Conservation (phyloP, 345 rosid genomes). For the Psidium guajava region DNA sequence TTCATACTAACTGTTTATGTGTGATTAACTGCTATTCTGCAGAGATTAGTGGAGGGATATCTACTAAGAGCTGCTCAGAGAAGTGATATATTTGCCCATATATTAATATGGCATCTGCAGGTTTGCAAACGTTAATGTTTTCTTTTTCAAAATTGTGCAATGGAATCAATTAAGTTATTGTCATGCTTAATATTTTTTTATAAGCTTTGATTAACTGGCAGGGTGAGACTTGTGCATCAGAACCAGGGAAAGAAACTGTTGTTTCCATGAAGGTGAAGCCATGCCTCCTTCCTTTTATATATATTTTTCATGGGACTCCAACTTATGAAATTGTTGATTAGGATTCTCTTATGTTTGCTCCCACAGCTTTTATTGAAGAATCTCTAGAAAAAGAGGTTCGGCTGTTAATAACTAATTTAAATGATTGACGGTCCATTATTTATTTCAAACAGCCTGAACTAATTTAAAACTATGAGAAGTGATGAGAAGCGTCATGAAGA, state of each 20-base stretch:
- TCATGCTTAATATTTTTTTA: not conserved
- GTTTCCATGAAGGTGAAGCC: slow-evolving; percentile 6
- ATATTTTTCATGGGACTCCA: not conserved
- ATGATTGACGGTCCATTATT: not conserved
- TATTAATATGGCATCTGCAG: slow-evolving; percentile 97
- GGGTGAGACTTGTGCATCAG: slow-evolving; percentile 72
- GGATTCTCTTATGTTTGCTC: not conserved
- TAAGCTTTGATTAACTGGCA: slow-evolving; percentile 11
- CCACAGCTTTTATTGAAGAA: not conserved
- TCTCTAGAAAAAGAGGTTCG: not conserved
- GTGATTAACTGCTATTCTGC: slow-evolving; percentile 15
- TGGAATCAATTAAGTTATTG: not conserved
- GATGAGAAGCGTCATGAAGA: not conserved
- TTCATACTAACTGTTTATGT: not conserved
- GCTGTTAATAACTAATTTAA: not conserved
- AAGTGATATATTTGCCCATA: slow-evolving; percentile 96
- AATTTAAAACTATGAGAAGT: not conserved
- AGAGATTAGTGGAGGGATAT: slow-evolving; percentile 93
- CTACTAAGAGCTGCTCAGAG: slow-evolving; percentile 94
- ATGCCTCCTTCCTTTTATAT: not conserved
- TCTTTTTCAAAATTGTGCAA: not conserved
- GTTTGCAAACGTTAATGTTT: slow-evolving; percentile 22
- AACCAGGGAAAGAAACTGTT: slow-evolving; percentile 51
- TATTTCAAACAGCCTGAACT: not conserved
- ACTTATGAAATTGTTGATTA: not conserved